Evolutionary conservation across 768 basidiomycete species (phyloP).

Genomic region (Strobilomyces dryophilus): DNA sequence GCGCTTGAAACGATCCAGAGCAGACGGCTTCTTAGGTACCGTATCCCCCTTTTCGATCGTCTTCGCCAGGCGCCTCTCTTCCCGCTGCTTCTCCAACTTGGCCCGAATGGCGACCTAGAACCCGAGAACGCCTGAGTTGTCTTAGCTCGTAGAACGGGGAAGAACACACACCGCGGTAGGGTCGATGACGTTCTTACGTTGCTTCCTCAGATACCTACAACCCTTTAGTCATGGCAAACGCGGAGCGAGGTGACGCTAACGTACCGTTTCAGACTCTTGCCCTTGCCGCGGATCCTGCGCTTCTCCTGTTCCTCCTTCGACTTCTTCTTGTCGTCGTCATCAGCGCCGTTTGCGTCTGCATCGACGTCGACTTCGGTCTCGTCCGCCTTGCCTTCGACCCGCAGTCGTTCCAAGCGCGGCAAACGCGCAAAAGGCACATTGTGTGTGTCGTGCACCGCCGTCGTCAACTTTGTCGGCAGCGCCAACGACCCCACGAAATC

Average conservation of each 20-base stretch:
- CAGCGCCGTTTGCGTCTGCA: constrained; percentile 30
- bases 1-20: constrained; percentile 34
- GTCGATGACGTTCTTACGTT: constrained; percentile 93
- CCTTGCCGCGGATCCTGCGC: constrained; percentile 83
- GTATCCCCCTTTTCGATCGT: constrained; percentile 32
- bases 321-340: constrained; percentile 30
- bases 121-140: background rate
- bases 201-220: constrained; percentile 70
- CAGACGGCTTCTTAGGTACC: constrained; percentile 30
- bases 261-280: constrained; percentile 78
- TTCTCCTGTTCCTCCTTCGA: constrained; percentile 45
- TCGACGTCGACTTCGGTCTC: constrained; percentile 47
- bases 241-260: background rate
- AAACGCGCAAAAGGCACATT: constrained; percentile 66
- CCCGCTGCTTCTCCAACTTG: constrained; percentile 58
- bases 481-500: constrained; percentile 71
- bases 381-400: constrained; percentile 71
- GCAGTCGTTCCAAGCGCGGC: constrained; percentile 60
- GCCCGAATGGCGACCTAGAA: constrained; percentile 56
- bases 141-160: background rate
- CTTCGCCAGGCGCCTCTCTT: constrained; percentile 37
- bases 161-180: constrained; percentile 55
- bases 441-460: constrained; percentile 39
- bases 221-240: background rate
- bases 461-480: constrained; percentile 56